These are phyloP conservation scores for Beauveria varroae DNA, from an alignment of 2,329 filamentous ascomycete genomes.

Conservation along the genomic window DNA sequence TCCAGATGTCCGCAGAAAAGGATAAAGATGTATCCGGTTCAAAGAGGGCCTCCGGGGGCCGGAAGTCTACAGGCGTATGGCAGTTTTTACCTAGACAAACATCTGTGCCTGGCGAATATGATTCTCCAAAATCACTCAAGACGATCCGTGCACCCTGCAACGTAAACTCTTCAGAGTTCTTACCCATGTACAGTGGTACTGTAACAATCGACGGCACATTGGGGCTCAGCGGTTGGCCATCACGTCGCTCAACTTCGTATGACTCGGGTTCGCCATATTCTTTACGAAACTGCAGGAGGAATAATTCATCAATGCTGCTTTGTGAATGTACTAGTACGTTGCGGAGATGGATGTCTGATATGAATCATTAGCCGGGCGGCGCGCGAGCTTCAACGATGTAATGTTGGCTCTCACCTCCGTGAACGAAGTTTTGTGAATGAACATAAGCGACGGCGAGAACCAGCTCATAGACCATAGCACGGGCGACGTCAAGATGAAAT, in stretches of 20 bases:
- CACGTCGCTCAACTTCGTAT: background rate
- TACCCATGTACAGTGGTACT: background rate
- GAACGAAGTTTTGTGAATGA: constrained; percentile 1
- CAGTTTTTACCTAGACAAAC: background rate
- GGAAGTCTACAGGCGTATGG: background rate
- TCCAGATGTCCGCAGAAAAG: constrained; percentile 8
- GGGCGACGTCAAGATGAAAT: constrained; percentile 5
- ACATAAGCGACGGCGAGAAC: constrained; percentile 8
- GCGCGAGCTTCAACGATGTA: background rate
- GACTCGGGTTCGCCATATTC: background rate
- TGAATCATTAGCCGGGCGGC: background rate
- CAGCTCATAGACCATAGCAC: constrained; percentile 4
- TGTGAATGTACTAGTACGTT: background rate
- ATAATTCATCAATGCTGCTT: background rate
- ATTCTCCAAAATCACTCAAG: constrained; percentile 2
- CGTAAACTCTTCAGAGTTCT: background rate
- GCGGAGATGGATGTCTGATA: background rate
- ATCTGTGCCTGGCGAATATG: background rate
- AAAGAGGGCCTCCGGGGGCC: background rate
- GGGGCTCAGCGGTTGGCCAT: background rate
- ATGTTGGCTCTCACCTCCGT: constrained; percentile 8
- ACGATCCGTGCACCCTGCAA: background rate
- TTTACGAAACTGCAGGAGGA: background rate
- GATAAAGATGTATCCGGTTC: background rate
- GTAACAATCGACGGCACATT: background rate